Evolutionary conservation across 371 early-diverging fungal species (phyloP), one percentile per base, ranked within the genome.

Genomic region (Smittium mucronatum): DNA sequence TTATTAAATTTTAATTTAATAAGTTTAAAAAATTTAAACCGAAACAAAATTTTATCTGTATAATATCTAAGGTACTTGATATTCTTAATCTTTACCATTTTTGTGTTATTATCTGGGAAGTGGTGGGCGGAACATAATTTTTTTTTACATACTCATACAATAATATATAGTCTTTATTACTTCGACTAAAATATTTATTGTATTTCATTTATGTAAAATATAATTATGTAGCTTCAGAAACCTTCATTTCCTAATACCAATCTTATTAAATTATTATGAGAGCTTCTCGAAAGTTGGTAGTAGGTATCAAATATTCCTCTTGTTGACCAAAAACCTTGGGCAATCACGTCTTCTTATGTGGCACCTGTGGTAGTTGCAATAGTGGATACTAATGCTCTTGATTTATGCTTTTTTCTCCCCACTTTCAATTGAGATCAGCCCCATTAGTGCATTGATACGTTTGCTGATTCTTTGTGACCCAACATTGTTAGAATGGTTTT

Each of bases 391-490:
- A 64, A 31, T 29, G 15, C 64, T 33, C 64, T 64, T 8, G 21
- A 16, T 64, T 64, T 36, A 8, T 17, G 25, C 28, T 31, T 15
- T 2, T 29, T 15, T 31, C 31, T 26, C 32, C 64, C 26, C 33
- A 8, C 2, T 8, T 47, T 8, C 5, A 64, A 26, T 31, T 34
- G n/a, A 31, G 16, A 64, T 33, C 33, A 64, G 8, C 21, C 33
- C 31, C 8, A 64, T 64, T 34, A 64, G 8, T 21, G 17, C 2
- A 28, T 31, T 31, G 15, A 64, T 64, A 2, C 26, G 2, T 29
- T 64, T 64, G 8, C 64, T 64, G 2, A 64, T 64, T 31, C 64
- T 64, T 64, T 64, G 2, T 34, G 64, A 64, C 21, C 2, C 36
- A 2, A 64, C 26, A 2, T 64, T 16, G 16, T 28, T 28, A 31